Conservation (phyloP, 139 green algal genomes). For the Closterium sp. region DNA sequence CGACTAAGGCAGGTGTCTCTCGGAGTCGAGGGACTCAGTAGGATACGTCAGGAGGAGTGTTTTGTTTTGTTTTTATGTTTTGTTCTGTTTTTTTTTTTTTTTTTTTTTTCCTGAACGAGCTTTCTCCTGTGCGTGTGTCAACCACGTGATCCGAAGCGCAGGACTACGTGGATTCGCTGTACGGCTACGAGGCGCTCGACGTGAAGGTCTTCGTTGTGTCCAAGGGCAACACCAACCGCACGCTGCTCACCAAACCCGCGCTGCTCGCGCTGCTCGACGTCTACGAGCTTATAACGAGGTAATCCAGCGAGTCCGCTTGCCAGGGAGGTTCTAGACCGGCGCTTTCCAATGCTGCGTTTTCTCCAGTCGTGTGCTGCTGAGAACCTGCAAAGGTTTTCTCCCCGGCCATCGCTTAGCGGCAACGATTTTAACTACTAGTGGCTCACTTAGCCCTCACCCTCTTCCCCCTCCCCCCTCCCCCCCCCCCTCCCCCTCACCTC, state of each 20-base stretch:
- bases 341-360: too few species aligned
- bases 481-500: too few species aligned
- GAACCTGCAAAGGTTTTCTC: too few species aligned
- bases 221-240: neutral
- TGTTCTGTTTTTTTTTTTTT: neutral
- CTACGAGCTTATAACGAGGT: constrained; percentile 2
- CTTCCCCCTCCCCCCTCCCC: too few species aligned
- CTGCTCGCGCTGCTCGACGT: constrained; percentile 11
- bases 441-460: too few species aligned
- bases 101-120: neutral
- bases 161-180: constrained; percentile 19
- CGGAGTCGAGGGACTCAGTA: too few species aligned
- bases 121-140: neutral
- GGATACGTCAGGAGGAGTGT: too few species aligned
- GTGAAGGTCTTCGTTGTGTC: neutral
- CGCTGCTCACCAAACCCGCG: neutral
- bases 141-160: neutral
- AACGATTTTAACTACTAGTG: too few species aligned
- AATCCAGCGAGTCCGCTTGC: neutral
- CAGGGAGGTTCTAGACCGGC: neutral
- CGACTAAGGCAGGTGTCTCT: too few species aligned
- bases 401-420: too few species aligned
- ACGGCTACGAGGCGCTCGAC: neutral
- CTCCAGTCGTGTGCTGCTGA: too few species aligned
- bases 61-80: too few species aligned